These are phyloP conservation scores for Rhynchosporium secalis DNA, from an alignment of 2,329 filamentous ascomycete species.

Conservation along the genomic window DNA sequence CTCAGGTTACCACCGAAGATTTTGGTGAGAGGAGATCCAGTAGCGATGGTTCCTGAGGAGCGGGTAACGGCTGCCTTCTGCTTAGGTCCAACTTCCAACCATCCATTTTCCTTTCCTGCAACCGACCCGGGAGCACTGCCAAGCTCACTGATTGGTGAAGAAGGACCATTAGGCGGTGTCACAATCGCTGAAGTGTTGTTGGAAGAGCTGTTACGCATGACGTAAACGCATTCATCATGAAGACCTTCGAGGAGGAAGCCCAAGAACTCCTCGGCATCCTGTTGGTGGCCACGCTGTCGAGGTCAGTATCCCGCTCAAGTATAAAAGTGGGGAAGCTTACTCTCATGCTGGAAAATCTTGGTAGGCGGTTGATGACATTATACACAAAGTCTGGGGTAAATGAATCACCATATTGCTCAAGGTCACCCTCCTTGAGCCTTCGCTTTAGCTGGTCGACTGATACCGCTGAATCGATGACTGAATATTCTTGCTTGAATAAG, in stretches of 20 bases:
- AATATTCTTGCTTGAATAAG: conserved; percentile 93
- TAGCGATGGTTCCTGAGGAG: conserved; percentile 74
- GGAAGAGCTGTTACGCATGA: conserved; percentile 53
- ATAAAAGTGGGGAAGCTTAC: conserved; percentile 50
- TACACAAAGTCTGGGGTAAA: conserved; percentile 96
- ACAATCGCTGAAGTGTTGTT: conserved; percentile 46
- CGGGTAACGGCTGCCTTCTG: conserved; percentile 85
- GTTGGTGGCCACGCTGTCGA: conserved; percentile 81
- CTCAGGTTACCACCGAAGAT: conserved; percentile 92
- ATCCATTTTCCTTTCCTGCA: conserved; percentile 61
- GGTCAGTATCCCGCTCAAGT: conserved; percentile 34
- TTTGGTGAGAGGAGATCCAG: conserved; percentile 82
- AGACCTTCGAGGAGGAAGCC: conserved; percentile 90
- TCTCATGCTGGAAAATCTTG: conserved; percentile 89
- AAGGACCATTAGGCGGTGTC: conserved; percentile 43
- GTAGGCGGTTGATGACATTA: conserved; percentile 81
- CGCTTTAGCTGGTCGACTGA: conserved; percentile 72
- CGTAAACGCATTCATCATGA: conserved; percentile 84
- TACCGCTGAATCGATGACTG: conserved; percentile 75
- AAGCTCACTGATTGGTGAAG: conserved; percentile 47
- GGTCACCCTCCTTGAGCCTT: conserved; percentile 75
- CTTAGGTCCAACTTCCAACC: conserved; percentile 92
- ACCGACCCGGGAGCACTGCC: conserved; percentile 35
- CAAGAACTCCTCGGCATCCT: conserved; percentile 96
- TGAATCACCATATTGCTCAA: conserved; percentile 87